Percentiles rank a stretch among this genome's conserved stretches.
These are phyloP conservation scores for Wickerhamiella spandovensis DNA, from an alignment of 805 yeast species.

Conservation along the genomic window DNA sequence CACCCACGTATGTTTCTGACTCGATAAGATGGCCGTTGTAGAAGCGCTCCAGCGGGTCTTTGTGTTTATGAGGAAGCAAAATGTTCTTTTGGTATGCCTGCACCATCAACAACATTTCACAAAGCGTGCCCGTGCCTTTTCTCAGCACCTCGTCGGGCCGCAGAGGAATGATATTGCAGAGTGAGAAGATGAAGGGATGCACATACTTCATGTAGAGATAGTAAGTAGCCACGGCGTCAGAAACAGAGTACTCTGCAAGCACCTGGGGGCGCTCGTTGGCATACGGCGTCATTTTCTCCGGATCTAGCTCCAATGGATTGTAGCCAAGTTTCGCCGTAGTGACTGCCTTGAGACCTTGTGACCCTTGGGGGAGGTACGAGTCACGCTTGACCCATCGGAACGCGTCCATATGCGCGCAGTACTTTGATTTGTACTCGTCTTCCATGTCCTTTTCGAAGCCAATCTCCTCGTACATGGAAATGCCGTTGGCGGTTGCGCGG, in stretches of 20 bases:
- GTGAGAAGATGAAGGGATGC: conserved; percentile 90
- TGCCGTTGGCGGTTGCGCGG: conserved; percentile 68
- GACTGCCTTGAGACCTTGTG: conserved; percentile 96
- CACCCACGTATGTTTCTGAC: conserved; percentile 96
- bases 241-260: conserved; percentile 91
- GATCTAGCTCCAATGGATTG: conserved; percentile 92
- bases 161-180: conserved; percentile 88
- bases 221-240: conserved; percentile 98
- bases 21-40: conserved; percentile 89
- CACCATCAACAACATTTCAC: conserved; percentile 93
- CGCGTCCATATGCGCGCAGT: conserved; percentile 96
- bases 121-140: conserved; percentile 96
- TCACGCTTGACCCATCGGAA: conserved; percentile 97
- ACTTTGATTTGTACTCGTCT: conserved; percentile 82
- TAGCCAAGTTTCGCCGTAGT: conserved; percentile 92
- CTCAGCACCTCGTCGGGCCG: conserved; percentile 93
- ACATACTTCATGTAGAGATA: conserved; percentile 92
- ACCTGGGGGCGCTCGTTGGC: conserved; percentile 89
- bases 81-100: conserved; percentile 77
- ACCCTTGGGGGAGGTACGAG: conserved; percentile 93
- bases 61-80: conserved; percentile 81
- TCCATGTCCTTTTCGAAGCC: conserved; percentile 92
- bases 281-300: conserved; percentile 96
- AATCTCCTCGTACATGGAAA: conserved; percentile 82
- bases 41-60: conserved; percentile 87